These are phyloP conservation scores for Cocos nucifera DNA, from an alignment of 176 grass and related monocot species.

Conservation along the genomic window DNA sequence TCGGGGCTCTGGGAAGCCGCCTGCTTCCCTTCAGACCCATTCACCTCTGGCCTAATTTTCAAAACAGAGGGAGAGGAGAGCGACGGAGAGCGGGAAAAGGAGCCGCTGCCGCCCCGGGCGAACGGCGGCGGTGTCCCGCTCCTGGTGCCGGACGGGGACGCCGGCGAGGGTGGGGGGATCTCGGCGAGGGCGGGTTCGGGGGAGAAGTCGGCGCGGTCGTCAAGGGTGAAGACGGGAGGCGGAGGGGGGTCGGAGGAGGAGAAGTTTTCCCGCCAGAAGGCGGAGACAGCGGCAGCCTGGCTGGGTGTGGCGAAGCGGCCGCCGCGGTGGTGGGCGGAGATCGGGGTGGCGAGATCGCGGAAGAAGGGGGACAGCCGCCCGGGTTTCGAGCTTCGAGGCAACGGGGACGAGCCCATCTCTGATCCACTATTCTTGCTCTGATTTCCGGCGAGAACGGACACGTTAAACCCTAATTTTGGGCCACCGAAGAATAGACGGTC, in stretches of 20 bases:
- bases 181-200: conserved; percentile 29
- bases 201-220: conserved; percentile 62
- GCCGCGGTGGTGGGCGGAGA: too few species aligned
- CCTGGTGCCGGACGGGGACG: too few species aligned
- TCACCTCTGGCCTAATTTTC: conserved; percentile 22
- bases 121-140: conserved; percentile 18
- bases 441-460: too few species aligned
- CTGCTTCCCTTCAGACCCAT: conserved; percentile 8
- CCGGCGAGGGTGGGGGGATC: conserved; percentile 24
- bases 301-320: conserved; percentile 29
- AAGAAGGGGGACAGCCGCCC: conserved; percentile 62
- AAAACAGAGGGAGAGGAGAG: conserved; percentile 39
- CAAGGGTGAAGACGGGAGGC: conserved; percentile 67
- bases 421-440: too few species aligned
- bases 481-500: too few species aligned
- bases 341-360: conserved; percentile 31
- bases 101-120: conserved; percentile 1
- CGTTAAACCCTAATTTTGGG: not conserved
- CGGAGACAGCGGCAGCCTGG: not conserved
- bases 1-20: not conserved
- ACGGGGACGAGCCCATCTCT: not conserved
- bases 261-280: not conserved
- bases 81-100: conserved; percentile 44
- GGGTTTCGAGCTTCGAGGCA: conserved; percentile 1
- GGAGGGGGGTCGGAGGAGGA: conserved; percentile 28